Conservation (phyloP, 2,329 filamentous ascomycete genomes). For the Cladosporium sp. region DNA sequence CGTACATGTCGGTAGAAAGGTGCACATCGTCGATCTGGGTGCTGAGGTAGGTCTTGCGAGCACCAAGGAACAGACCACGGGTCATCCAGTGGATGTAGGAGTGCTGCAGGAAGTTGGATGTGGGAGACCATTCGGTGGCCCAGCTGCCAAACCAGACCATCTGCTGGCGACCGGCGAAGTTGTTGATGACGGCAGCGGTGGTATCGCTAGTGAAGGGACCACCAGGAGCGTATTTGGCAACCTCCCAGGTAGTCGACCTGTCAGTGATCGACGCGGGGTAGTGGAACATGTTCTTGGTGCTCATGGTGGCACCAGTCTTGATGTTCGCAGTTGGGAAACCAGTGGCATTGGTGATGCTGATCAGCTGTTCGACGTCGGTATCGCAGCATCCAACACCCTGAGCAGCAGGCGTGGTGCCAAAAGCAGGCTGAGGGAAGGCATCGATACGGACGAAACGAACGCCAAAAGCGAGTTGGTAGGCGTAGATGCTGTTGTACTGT, state of each 20-base stretch:
- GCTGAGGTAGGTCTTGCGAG: slow-evolving; percentile 51
- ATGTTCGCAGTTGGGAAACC: slow-evolving; percentile 53
- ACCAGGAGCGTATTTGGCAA: slow-evolving; percentile 48
- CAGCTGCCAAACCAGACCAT: slow-evolving; percentile 59
- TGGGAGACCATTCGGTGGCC: slow-evolving; percentile 48
- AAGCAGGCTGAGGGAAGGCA: slow-evolving; percentile 50
- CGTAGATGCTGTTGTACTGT: slow-evolving; percentile 54
- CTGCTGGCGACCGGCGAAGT: slow-evolving; percentile 54
- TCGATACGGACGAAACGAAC: slow-evolving; percentile 58
- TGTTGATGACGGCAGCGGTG: slow-evolving; percentile 57
- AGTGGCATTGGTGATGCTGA: slow-evolving; percentile 50
- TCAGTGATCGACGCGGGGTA: slow-evolving; percentile 55
- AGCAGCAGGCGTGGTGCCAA: slow-evolving; percentile 38
- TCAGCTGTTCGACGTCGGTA: slow-evolving; percentile 46
- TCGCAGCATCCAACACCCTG: slow-evolving; percentile 45
- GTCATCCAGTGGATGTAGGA: slow-evolving; percentile 60
- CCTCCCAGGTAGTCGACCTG: slow-evolving; percentile 47
- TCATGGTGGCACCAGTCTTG: slow-evolving; percentile 46
- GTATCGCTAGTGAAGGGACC: slow-evolving; percentile 37
- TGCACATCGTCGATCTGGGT: slow-evolving; percentile 63
- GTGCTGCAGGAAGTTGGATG: slow-evolving; percentile 57
- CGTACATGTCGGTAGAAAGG: slow-evolving; percentile 41
- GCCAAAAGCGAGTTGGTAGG: slow-evolving; percentile 55
- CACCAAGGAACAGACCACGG: slow-evolving; percentile 53
- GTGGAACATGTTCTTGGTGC: slow-evolving; percentile 52